Evolutionary conservation across 2,329 filamentous ascomycete genomes (phyloP).

Genomic region (Salinomyces thailandicus): DNA sequence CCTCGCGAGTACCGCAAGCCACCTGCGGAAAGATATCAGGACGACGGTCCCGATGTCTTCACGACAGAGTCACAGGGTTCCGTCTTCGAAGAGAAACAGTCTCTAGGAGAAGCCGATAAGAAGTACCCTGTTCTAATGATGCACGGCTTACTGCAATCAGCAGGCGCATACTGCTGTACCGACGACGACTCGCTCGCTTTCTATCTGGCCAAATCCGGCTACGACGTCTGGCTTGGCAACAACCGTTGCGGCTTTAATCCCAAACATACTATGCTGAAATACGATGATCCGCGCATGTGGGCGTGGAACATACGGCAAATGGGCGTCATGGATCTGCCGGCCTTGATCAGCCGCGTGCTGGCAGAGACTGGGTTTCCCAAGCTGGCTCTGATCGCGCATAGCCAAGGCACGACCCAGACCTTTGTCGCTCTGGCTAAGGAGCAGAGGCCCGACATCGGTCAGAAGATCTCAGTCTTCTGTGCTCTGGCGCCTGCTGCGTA

Average conservation of each 20-base stretch:
- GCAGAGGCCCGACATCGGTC: conserved; percentile 73
- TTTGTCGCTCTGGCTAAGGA: conserved; percentile 83
- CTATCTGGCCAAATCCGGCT: conserved; percentile 82
- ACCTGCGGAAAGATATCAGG: conserved; percentile 38
- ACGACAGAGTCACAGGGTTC: conserved; percentile 13
- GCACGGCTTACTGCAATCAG: conserved; percentile 77
- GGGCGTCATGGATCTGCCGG: conserved; percentile 79
- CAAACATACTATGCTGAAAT: conserved; percentile 58
- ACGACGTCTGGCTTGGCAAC: conserved; percentile 92
- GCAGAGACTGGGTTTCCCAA: conserved; percentile 74
- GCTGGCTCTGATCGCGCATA: conserved; percentile 74
- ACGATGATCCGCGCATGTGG: conserved; percentile 85
- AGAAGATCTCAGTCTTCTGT: conserved; percentile 80
- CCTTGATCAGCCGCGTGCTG: conserved; percentile 68
- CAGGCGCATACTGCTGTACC: conserved; percentile 80
- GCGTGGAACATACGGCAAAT: conserved; percentile 92
- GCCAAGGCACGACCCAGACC: conserved; percentile 81
- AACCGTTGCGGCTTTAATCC: conserved; percentile 81
- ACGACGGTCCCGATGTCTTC: conserved; percentile 55
- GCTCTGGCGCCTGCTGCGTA: conserved; percentile 85
- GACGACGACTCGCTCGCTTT: conserved; percentile 86
- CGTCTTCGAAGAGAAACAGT: conserved; percentile 24
- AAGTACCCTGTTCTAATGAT: conserved; percentile 80
- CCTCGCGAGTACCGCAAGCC: conserved; percentile 56
- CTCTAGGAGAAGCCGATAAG: conserved; percentile 28